Conservation (phyloP, 2,329 filamentous ascomycete genomes). For the Coniochaeta sp. region DNA sequence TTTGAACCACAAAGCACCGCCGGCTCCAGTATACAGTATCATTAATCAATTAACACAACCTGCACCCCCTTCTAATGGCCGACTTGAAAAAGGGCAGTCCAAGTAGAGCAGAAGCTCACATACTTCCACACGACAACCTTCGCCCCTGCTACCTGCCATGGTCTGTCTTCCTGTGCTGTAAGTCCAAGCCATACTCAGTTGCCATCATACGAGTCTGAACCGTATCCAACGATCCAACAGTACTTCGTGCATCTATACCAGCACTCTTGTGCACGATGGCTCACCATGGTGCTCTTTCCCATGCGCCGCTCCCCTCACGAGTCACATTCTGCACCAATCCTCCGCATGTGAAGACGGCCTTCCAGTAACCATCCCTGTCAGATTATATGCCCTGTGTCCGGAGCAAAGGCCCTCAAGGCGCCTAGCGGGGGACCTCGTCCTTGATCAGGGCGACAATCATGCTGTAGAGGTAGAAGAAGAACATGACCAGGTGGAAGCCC, state of each 20-base stretch:
- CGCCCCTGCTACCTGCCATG: neutral
- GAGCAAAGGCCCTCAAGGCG: neutral
- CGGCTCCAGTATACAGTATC: neutral
- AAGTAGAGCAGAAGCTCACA: neutral
- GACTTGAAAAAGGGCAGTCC: neutral
- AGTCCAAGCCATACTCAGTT: too few relatives aligned
- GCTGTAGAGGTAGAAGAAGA: conserved; percentile 99
- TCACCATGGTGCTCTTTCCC: too few relatives aligned
- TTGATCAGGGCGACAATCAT: conserved; percentile 96
- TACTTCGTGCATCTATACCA: too few relatives aligned
- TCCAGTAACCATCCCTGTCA: neutral
- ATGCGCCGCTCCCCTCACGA: too few relatives aligned
- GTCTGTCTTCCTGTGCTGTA: too few relatives aligned
- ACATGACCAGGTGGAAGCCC: conserved; percentile 97
- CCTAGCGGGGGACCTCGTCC: conserved; percentile 58
- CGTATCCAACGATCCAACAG: too few relatives aligned
- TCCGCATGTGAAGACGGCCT: neutral
- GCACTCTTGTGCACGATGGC: too few relatives aligned
- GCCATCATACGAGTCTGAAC: too few relatives aligned
- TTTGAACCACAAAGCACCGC: too few relatives aligned
- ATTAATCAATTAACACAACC: neutral
- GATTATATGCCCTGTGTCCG: neutral
- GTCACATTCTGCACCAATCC: too few relatives aligned
- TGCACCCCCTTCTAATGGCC: neutral
- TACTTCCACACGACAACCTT: neutral